Evolutionary conservation across 2,329 filamentous ascomycete genomes (phyloP), one percentile per base, ranked within the genome.

Genomic region (Colletotrichum australisinense): DNA sequence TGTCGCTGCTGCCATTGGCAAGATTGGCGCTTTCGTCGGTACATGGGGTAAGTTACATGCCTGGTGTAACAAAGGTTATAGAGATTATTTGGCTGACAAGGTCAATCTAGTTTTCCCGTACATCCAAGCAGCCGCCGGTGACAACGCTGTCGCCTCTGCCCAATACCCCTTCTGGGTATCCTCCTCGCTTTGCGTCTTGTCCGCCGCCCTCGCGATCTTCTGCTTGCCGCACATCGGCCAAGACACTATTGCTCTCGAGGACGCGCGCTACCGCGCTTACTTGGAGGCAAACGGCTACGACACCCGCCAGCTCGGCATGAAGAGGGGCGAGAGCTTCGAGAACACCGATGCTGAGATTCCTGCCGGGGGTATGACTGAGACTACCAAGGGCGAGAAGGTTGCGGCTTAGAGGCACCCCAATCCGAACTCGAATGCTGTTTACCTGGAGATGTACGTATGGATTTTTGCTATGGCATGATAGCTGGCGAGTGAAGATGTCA

Each of bases 151-250:
- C 24, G 87, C 89, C 24, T 87, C 88, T 5, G 94, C 94, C 1
- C 95, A 98, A 80, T 95, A 97, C 76, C 95, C 95, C 0, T 98
- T 98, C 84, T 98, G 92, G 82, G 94, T 98, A n/a, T 92, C 92
- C 2, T 93, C 92, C 52, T 86, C 89, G 28, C 82, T 98, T 68
- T 97, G 94, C 76, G 82, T 97, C n/a, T 85, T 98, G 62, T 92
- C 91, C 2, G 94, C 94, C 0, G 82, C 75, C 5, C 80, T 85
- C 12, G 77, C 86, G 1, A 84, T 93, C 9, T 89, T 95, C 77
- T 88, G 89, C 71, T 82, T 98, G 63, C 95, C 95, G 0, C 84
- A 94, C 60, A 93, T 98, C 74, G 91, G 91, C n/a, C 89, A 97
- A 83, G 93, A 98, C 78, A 97, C 94, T 0, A 97, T 98, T 75